Conservation (phyloP, 495 filamentous ascomycete species). For the Letharia lupina region DNA sequence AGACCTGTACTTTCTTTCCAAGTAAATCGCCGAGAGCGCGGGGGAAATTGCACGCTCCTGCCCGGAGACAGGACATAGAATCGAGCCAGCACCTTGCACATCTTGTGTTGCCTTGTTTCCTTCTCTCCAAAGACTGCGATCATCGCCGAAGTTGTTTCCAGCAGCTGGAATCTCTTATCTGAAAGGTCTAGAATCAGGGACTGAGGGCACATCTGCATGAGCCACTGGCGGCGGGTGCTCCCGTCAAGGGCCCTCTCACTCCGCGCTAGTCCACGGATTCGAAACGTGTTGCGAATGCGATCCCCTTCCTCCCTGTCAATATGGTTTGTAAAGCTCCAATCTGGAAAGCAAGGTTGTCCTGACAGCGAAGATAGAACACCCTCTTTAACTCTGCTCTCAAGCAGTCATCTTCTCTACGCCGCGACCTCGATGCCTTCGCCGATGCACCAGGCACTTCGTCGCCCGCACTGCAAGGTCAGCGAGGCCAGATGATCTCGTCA, state of each 20-base stretch:
- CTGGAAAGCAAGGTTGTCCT: background rate
- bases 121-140: background rate
- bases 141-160: background rate
- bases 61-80: background rate
- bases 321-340: conserved; percentile 21
- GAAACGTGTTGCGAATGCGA: conserved; percentile 1
- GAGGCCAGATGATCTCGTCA: conserved; percentile 23
- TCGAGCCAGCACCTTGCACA: background rate
- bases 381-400: conserved; percentile 94
- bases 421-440: conserved; percentile 68
- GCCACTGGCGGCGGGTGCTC: conserved; percentile 1
- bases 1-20: background rate
- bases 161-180: background rate
- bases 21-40: background rate
- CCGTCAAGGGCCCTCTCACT: background rate
- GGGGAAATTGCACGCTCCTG: background rate
- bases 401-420: conserved; percentile 79
- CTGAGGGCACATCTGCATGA: background rate
- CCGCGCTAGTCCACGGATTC: background rate
- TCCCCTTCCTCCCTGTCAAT: background rate
- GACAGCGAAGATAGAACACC: conserved; percentile 52
- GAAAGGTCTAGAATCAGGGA: background rate
- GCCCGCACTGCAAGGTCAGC: conserved; percentile 54
- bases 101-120: background rate
- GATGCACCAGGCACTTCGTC: conserved; percentile 53